These are phyloP conservation scores for Teratosphaeria zuluensis DNA, from an alignment of 2,329 filamentous ascomycete genomes.

Conservation along the genomic window DNA sequence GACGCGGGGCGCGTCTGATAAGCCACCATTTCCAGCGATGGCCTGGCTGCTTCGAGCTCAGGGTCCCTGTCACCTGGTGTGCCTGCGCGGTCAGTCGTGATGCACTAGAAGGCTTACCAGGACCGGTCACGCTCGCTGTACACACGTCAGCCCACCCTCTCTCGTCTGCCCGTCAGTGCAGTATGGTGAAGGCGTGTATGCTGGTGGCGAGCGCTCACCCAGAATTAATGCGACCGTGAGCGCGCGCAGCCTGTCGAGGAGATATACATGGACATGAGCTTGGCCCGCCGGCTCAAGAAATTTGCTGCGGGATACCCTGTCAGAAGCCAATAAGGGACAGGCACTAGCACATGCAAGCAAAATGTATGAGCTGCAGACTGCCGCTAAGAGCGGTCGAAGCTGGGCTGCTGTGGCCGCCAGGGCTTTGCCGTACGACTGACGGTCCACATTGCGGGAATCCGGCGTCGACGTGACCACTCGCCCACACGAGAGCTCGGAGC, in stretches of 20 bases:
- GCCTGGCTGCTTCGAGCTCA: not conserved
- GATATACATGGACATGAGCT: not conserved
- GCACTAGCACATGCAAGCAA: slow-evolving; percentile 1
- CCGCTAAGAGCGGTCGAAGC: not conserved
- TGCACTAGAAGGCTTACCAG: not conserved
- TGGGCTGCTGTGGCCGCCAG: not conserved
- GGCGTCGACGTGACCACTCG: not conserved
- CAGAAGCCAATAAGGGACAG: not conserved
- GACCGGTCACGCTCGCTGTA: not conserved
- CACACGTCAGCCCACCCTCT: not conserved
- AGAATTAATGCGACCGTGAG: not conserved
- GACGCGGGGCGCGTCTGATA: not conserved
- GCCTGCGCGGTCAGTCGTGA: not conserved
- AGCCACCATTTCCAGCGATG: not conserved
- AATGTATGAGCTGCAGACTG: not conserved
- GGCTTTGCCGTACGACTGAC: not conserved
- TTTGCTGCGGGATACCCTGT: not conserved
- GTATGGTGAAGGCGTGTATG: not conserved
- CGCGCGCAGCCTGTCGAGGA: not conserved
- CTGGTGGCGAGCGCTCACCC: not conserved
- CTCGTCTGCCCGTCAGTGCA: not conserved
- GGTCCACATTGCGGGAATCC: not conserved
- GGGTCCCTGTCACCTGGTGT: not conserved
- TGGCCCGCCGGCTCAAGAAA: not conserved
- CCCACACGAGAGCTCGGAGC: not conserved